Percentiles rank a stretch among this genome's conserved stretches.
These are phyloP conservation scores for Cytospora chrysosperma DNA, from an alignment of 2,329 filamentous ascomycete species.

Conservation along the genomic window DNA sequence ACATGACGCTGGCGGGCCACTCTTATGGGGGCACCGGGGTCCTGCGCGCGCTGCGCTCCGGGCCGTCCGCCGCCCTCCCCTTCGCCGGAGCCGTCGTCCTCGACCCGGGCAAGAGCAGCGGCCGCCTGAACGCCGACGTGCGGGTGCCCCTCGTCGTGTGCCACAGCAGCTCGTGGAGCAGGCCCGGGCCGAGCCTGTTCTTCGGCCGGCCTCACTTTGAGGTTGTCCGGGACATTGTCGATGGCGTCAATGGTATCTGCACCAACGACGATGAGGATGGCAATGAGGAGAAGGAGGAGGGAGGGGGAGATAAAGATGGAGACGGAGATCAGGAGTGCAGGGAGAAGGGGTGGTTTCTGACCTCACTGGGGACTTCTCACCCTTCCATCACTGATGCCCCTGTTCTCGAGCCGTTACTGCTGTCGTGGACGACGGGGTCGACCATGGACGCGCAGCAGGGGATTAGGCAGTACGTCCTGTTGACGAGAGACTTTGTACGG, in stretches of 20 bases:
- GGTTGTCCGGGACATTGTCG: constrained; percentile 57
- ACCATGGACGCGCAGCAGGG: constrained; percentile 56
- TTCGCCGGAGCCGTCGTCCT: constrained; percentile 60
- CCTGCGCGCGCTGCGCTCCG: constrained; percentile 56
- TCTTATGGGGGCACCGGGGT: constrained; percentile 66
- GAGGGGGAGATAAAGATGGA: neutral
- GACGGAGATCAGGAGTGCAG: neutral
- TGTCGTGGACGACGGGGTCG: constrained; percentile 61
- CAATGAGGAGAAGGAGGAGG: neutral
- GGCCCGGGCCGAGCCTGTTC: constrained; percentile 50
- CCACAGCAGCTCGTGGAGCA: constrained; percentile 65
- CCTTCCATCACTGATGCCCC: constrained; percentile 67
- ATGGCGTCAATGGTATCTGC: constrained; percentile 43
- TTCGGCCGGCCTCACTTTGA: constrained; percentile 65
- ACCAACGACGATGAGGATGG: constrained; percentile 16
- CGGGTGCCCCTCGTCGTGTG: constrained; percentile 59
- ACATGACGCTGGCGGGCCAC: constrained; percentile 60
- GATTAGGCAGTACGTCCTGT: constrained; percentile 58
- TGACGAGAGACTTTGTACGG: constrained; percentile 52
- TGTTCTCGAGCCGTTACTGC: constrained; percentile 59
- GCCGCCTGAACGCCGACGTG: constrained; percentile 59
- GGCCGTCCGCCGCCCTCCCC: constrained; percentile 39
- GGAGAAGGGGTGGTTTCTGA: constrained; percentile 52
- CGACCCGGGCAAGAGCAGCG: constrained; percentile 65
- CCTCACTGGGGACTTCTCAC: constrained; percentile 55